These are phyloP conservation scores for Daldinia bambusicola DNA, from an alignment of 495 filamentous ascomycete species.

Conservation along the genomic window DNA sequence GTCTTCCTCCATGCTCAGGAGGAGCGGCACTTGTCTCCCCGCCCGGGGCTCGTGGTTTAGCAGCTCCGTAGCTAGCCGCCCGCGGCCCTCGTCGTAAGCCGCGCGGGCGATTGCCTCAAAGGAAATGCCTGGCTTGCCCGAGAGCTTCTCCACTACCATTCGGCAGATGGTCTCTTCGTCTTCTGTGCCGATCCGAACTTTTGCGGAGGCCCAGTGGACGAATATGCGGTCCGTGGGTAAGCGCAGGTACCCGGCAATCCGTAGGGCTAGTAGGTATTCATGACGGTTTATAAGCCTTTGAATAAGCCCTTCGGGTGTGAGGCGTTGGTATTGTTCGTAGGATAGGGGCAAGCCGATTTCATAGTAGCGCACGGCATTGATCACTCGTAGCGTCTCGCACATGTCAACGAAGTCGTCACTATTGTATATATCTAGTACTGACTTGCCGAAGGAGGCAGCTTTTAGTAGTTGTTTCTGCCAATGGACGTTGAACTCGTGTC, in stretches of 20 bases:
- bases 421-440: slow-evolving; percentile 93
- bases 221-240: slow-evolving; percentile 91
- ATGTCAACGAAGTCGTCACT: slow-evolving; percentile 99
- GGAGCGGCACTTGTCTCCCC: slow-evolving; percentile 93
- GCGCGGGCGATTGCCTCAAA: slow-evolving; percentile 93
- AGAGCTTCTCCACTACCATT: slow-evolving; percentile 85
- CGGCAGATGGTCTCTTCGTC: slow-evolving; percentile 90
- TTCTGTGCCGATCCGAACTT: slow-evolving; percentile 84
- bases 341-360: slow-evolving; percentile 91
- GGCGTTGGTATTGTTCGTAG: slow-evolving; percentile 86
- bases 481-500: slow-evolving; percentile 85
- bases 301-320: slow-evolving; percentile 88
- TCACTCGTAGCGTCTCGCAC: slow-evolving; percentile 91
- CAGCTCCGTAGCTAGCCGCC: slow-evolving; percentile 84
- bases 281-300: slow-evolving; percentile 85
- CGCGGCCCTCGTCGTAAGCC: slow-evolving; percentile 94
- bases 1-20: slow-evolving; percentile 95
- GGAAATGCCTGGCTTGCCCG: slow-evolving; percentile 88
- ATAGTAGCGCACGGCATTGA: slow-evolving; percentile 91
- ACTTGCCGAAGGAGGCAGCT: slow-evolving; percentile 96
- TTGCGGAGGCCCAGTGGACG: slow-evolving; percentile 95
- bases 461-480: slow-evolving; percentile 97
- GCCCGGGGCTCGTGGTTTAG: slow-evolving; percentile 93
- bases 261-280: slow-evolving; percentile 90
- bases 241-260: slow-evolving; percentile 86